phyloP scores from a whole-genome alignment of 805 yeast species.

The Sungouiella thailandica region DNA sequence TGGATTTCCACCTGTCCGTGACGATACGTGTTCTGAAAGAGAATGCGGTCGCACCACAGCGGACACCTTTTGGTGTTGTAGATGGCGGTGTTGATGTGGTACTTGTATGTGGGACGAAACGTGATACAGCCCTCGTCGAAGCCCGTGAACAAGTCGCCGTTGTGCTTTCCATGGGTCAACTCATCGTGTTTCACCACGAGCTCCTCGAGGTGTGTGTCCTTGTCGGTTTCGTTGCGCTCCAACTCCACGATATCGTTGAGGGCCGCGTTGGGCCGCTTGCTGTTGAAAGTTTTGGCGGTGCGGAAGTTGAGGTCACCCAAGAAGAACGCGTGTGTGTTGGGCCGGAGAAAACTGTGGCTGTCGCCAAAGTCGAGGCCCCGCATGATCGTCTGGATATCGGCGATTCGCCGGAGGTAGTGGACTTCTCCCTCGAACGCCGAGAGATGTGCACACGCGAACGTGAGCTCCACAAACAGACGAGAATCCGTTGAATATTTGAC shows the following conservation, averaged over 20 bases:
- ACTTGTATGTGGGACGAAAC: conserved; percentile 84
- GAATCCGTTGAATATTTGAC: conserved; percentile 27
- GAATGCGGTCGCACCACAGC: conserved; percentile 87
- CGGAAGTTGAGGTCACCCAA: conserved; percentile 89
- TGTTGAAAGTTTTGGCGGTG: conserved; percentile 26
- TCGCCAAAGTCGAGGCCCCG: conserved; percentile 55
- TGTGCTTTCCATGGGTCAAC: conserved; percentile 34
- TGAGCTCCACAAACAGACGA: conserved; percentile 31
- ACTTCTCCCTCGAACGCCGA: conserved; percentile 70
- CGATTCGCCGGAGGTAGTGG: conserved; percentile 45
- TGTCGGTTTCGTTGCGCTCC: too few relatives aligned
- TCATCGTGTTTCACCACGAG: conserved; percentile 45
- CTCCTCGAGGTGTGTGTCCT: conserved; percentile 18
- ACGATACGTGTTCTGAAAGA: conserved; percentile 47
- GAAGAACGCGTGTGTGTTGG: conserved; percentile 56
- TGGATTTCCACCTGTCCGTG: conserved; percentile 20
- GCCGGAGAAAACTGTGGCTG: conserved; percentile 48
- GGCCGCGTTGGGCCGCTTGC: conserved; percentile 3
- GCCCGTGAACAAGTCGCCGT: conserved; percentile 50
- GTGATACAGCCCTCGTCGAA: conserved; percentile 60
- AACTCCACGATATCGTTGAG: conserved; percentile 19
- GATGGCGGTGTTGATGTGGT: conserved; percentile 41
- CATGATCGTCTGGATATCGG: conserved; percentile 46
- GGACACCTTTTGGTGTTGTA: conserved; percentile 63
- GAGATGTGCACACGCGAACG: conserved; percentile 69